Evolutionary conservation across 202 grass and related monocot species (phyloP).

Genomic region (Digitaria exilis): DNA sequence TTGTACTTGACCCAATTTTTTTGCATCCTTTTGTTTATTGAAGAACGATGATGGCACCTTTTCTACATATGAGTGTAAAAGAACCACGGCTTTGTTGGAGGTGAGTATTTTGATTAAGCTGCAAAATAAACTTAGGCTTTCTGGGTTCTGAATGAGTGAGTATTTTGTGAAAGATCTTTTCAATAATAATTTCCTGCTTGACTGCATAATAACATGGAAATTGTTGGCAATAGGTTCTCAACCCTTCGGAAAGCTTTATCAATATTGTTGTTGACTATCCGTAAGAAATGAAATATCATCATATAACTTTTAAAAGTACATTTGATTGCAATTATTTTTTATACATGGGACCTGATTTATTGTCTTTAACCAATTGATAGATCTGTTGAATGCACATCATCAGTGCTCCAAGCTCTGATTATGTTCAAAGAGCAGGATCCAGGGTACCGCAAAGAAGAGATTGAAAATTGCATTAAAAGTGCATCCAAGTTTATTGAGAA

Average conservation of each 20-base stretch:
- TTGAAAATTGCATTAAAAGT: slow-evolving; percentile 23
- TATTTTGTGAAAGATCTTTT: background rate
- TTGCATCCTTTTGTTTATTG: background rate
- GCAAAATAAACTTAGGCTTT: background rate
- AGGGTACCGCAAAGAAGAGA: slow-evolving; percentile 25
- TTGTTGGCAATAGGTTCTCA: slow-evolving; percentile 30
- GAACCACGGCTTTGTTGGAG: slow-evolving; percentile 35
- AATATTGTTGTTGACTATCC: slow-evolving; percentile 46
- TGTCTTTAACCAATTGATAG: background rate
- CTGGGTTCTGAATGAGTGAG: background rate
- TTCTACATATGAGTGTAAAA: slow-evolving; percentile 39
- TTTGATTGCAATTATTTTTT: background rate
- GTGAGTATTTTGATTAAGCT: slow-evolving; percentile 2
- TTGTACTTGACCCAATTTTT: background rate
- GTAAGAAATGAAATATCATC: background rate
- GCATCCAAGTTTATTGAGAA: slow-evolving; percentile 27
- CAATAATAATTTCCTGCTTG: background rate
- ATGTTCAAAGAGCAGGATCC: slow-evolving; percentile 26
- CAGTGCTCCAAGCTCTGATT: slow-evolving; percentile 26
- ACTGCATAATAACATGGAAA: background rate
- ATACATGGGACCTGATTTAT: background rate
- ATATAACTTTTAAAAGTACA: background rate
- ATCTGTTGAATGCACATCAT: slow-evolving; percentile 43
- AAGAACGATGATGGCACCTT: slow-evolving; percentile 45
- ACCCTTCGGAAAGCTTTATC: slow-evolving; percentile 34